A percentile compares a stretch with the other conserved stretches of the same genome.
phyloP scores from a whole-genome alignment of 2,329 filamentous ascomycete species.

The Endothia cerciana region DNA sequence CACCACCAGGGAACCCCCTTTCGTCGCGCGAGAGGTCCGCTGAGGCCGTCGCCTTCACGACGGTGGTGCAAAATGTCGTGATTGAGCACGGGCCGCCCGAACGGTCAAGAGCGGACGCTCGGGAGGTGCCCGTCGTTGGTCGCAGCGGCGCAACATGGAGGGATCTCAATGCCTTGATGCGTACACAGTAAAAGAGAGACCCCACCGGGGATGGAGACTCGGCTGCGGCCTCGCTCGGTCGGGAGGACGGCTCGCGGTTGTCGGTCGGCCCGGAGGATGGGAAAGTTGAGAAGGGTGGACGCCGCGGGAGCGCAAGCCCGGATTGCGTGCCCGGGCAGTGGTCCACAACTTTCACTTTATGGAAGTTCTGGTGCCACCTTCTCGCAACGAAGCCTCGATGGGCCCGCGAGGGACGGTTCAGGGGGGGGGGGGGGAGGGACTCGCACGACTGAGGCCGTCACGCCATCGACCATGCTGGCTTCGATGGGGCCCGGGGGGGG shows the following conservation, averaged over 20 bases:
- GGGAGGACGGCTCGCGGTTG: conserved; percentile 23
- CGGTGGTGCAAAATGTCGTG: conserved; percentile 17
- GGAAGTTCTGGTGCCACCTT: conserved; percentile 6
- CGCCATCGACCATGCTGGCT: conserved; percentile 23
- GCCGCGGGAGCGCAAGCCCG: conserved; percentile 12
- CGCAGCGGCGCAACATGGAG: not conserved
- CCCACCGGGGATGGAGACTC: conserved; percentile 11
- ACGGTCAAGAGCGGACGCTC: not conserved
- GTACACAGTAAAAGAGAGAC: too few relatives aligned
- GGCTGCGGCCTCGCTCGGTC: conserved; percentile 13
- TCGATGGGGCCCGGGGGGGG: not conserved
- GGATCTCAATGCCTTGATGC: conserved; percentile 2
- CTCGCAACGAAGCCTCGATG: not conserved
- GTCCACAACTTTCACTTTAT: not conserved
- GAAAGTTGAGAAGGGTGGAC: not conserved
- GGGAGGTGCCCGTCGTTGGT: not conserved
- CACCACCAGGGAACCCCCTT: not conserved
- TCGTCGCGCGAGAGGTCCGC: not conserved
- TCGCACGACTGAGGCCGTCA: conserved; percentile 22
- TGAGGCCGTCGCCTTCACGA: not conserved
- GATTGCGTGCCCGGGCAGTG: conserved; percentile 21
- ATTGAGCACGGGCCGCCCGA: conserved; percentile 7
- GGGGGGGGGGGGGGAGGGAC: not conserved
- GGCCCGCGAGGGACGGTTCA: not conserved
- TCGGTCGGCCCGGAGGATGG: conserved; percentile 23